phyloP scores from a whole-genome alignment of 2,329 filamentous ascomycete genomes.

The Gaeumannomyces tritici region DNA sequence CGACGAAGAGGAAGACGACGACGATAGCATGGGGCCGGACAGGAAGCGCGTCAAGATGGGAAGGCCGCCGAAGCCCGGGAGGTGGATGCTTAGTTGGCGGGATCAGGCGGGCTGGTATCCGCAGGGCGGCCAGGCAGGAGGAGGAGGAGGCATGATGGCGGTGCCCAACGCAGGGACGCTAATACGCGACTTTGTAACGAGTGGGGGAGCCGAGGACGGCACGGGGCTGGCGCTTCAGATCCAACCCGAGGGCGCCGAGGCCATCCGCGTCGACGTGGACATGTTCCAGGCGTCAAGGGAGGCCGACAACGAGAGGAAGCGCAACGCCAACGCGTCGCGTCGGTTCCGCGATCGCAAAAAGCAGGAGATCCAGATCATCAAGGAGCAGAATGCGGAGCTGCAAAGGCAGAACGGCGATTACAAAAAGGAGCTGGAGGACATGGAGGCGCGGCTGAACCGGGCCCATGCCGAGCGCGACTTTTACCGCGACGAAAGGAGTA shows the following conservation, averaged over 20 bases:
- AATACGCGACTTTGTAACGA: conserved; percentile 1
- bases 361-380: conserved; percentile 33
- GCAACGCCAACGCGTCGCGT: conserved; percentile 78
- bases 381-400: conserved; percentile 55
- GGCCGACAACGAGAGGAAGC: conserved; percentile 75
- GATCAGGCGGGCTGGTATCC: neutral
- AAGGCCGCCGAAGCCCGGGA: neutral
- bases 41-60: neutral
- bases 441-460: conserved; percentile 27
- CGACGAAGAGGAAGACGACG: neutral
- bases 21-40: neutral
- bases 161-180: neutral
- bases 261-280: conserved; percentile 60
- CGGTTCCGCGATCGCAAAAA: conserved; percentile 75
- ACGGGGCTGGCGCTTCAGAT: conserved; percentile 14
- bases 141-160: neutral
- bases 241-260: conserved; percentile 26
- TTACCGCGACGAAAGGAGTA: conserved; percentile 64
- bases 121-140: neutral
- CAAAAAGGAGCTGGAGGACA: conserved; percentile 20
- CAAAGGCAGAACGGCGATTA: conserved; percentile 56
- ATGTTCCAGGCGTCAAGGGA: conserved; percentile 73
- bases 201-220: neutral
- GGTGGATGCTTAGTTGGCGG: neutral
- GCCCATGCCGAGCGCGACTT: conserved; percentile 49